Evolutionary conservation across 2,329 filamentous ascomycete species (phyloP).

Genomic region (Botrytis byssoidea): DNA sequence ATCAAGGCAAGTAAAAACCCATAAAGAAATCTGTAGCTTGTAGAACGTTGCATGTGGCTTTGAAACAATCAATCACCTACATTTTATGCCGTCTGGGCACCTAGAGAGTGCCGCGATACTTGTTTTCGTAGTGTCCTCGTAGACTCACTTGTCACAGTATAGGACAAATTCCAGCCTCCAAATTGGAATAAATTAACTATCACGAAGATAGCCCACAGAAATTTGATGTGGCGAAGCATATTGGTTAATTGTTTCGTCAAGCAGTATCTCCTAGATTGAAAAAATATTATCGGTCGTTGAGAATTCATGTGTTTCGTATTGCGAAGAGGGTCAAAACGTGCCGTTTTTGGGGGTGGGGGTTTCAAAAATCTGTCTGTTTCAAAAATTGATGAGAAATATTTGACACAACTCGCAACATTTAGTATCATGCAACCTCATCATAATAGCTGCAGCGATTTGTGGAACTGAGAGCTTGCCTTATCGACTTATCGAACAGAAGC

Average conservation of each 20-base stretch:
- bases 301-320: not conserved
- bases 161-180: too few relatives aligned
- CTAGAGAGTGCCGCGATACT: not conserved
- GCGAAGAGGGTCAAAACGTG: not conserved
- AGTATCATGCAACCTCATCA: not conserved
- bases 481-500: not conserved
- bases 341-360: not conserved
- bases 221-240: not conserved
- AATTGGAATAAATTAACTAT: not conserved
- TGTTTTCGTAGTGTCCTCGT: not conserved
- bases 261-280: not conserved
- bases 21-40: not conserved
- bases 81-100: not conserved
- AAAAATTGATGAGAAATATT: not conserved
- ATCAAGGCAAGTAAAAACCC: not conserved
- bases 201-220: not conserved
- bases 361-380: not conserved
- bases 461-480: not conserved
- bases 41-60: not conserved
- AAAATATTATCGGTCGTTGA: not conserved
- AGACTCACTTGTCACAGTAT: not conserved
- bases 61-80: not conserved
- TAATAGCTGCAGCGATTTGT: not conserved
- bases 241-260: not conserved
- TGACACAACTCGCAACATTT: not conserved